Evolutionary conservation across 2,329 filamentous ascomycete genomes (phyloP).

Genomic region (Aureobasidium sp.): DNA sequence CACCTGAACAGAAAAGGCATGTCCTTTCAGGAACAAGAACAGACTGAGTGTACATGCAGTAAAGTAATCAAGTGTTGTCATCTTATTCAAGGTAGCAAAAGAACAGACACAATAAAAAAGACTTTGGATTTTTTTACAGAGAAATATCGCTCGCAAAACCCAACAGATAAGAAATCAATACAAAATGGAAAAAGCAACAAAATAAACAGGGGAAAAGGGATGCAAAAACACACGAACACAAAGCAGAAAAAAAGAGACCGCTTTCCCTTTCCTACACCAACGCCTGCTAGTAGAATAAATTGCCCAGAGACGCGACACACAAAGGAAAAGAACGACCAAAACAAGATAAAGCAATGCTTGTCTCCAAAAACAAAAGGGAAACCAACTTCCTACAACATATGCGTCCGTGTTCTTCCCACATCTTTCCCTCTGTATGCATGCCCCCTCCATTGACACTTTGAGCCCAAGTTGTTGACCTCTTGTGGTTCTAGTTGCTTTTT

Average conservation of each 20-base stretch:
- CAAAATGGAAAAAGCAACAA: neutral
- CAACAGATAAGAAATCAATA: neutral
- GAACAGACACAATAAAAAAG: neutral
- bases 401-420: neutral
- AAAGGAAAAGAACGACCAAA: neutral
- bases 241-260: neutral
- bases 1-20: neutral
- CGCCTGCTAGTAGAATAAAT: neutral
- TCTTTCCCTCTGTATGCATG: neutral
- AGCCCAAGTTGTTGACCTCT: neutral
- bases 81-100: neutral
- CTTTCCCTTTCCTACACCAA: constrained; percentile 5
- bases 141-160: neutral
- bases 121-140: neutral
- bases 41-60: no score
- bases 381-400: neutral
- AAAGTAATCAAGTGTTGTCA: neutral
- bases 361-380: neutral
- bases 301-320: neutral
- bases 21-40: no score
- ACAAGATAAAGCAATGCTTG: neutral
- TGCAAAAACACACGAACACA: neutral
- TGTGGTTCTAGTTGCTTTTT: neutral
- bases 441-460: neutral
- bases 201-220: neutral